phyloP scores from a whole-genome alignment of 495 filamentous ascomycete species.

The Saxophila tyrrhenica region DNA sequence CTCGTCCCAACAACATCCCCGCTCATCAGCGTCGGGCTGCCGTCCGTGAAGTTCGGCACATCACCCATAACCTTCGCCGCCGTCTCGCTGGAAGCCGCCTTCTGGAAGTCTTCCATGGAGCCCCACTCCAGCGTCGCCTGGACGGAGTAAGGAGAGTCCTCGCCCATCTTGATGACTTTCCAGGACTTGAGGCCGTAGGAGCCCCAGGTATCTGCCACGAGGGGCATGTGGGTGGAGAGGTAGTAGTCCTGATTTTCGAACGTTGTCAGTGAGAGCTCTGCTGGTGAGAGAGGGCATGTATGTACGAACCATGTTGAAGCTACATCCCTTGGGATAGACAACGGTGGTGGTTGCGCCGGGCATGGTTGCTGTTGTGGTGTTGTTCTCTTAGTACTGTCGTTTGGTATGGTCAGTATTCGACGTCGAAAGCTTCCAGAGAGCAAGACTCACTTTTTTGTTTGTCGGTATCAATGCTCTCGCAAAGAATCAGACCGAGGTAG shows the following conservation, averaged over 20 bases:
- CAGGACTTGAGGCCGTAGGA: conserved; percentile 16
- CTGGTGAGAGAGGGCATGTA: neutral
- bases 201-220: conserved; percentile 11
- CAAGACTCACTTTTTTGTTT: too few relatives aligned
- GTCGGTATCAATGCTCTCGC: too few relatives aligned
- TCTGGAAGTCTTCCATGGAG: conserved; percentile 14
- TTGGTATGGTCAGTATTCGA: neutral
- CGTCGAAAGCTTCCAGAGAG: too few relatives aligned
- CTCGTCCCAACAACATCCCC: conserved; percentile 12
- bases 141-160: conserved; percentile 12
- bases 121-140: conserved; percentile 17
- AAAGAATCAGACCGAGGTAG: neutral
- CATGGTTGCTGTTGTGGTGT: conserved; percentile 14
- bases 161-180: conserved; percentile 18
- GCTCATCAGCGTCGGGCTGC: conserved; percentile 15
- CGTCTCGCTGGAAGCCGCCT: conserved; percentile 7
- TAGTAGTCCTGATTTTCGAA: conserved; percentile 18
- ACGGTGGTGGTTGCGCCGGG: conserved; percentile 15
- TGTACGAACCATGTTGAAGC: conserved; percentile 18
- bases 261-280: neutral
- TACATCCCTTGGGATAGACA: conserved; percentile 21
- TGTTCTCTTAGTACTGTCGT: neutral
- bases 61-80: conserved; percentile 17
- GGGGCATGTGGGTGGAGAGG: conserved; percentile 20
- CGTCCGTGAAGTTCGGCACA: conserved; percentile 21